phyloP scores from a whole-genome alignment of 345 rosid genomes.

The Salix suchowensis region DNA sequence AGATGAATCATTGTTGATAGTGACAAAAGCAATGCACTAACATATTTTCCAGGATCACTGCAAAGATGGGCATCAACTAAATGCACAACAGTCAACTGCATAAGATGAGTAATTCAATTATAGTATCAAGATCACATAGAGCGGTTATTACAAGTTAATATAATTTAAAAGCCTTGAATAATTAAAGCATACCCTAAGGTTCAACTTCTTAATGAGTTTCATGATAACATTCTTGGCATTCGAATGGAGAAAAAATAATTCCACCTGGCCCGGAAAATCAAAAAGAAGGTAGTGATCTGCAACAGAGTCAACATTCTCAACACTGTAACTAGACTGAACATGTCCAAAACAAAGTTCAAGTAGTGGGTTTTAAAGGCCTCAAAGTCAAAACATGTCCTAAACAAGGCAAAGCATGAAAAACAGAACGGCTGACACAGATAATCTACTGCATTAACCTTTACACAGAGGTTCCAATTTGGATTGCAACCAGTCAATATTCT shows the following conservation, averaged over 20 bases:
- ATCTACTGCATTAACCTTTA: conserved; percentile 44
- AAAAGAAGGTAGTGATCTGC: conserved; percentile 94
- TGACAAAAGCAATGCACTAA: conserved; percentile 76
- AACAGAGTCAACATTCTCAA: conserved; percentile 21
- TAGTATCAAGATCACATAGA: neutral
- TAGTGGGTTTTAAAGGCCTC: neutral
- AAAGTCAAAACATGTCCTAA: neutral
- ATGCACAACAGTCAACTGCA: conserved; percentile 86
- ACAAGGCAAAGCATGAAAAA: neutral
- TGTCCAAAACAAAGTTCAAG: neutral
- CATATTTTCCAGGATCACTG: conserved; percentile 78
- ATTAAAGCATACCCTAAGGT: conserved; percentile 63
- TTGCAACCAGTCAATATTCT: conserved; percentile 89
- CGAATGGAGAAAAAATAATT: conserved; percentile 74
- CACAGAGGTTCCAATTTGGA: conserved; percentile 72
- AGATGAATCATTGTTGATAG: conserved; percentile 88
- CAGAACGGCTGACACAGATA: neutral
- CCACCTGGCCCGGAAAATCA: conserved; percentile 98
- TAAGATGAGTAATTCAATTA: conserved; percentile 19
- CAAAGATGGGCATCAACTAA: conserved; percentile 84
- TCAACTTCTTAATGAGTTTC: conserved; percentile 67
- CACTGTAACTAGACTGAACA: neutral
- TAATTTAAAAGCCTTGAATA: neutral
- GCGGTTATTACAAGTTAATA: neutral
- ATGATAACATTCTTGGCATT: conserved; percentile 67